phyloP scores from a whole-genome alignment of 495 filamentous ascomycete genomes.

The Xylaria scruposa region DNA sequence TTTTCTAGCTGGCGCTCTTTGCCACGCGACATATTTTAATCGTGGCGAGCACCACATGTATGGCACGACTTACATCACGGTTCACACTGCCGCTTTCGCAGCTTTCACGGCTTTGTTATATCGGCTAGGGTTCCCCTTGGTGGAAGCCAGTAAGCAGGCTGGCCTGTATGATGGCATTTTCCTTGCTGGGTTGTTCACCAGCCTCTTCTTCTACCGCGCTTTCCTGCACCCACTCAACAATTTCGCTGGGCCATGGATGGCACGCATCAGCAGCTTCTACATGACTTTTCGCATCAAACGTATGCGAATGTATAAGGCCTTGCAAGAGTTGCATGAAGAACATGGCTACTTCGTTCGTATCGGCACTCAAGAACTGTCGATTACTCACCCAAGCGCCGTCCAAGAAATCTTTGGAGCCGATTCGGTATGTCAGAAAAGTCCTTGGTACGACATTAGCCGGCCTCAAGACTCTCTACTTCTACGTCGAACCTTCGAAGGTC shows the following conservation, averaged over 20 bases:
- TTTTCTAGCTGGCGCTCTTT: background rate
- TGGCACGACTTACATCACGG: background rate
- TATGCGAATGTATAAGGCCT: slow-evolving; percentile 3
- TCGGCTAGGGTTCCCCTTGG: background rate
- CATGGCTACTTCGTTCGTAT: slow-evolving; percentile 8
- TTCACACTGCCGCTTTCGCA: background rate
- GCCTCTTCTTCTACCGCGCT: slow-evolving; percentile 1
- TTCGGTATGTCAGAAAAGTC: background rate
- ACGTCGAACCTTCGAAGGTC: background rate
- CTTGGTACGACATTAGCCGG: background rate
- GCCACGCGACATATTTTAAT: background rate
- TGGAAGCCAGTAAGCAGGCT: background rate
- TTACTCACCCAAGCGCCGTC: background rate
- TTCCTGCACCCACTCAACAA: slow-evolving; percentile 1
- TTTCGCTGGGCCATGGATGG: background rate
- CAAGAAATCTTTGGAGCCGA: slow-evolving; percentile 4
- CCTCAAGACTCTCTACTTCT: slow-evolving; percentile 9
- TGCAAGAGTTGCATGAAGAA: slow-evolving; percentile 6
- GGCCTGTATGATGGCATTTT: slow-evolving; percentile 5
- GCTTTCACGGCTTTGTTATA: background rate
- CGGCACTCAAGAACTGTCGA: slow-evolving; percentile 1
- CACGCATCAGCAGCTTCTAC: slow-evolving; percentile 6
- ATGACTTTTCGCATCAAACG: background rate
- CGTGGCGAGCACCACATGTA: slow-evolving; percentile 2
- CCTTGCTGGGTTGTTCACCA: background rate